These are phyloP conservation scores for Elsinoe fawcettii DNA, from an alignment of 2,329 filamentous ascomycete genomes.

Conservation along the genomic window DNA sequence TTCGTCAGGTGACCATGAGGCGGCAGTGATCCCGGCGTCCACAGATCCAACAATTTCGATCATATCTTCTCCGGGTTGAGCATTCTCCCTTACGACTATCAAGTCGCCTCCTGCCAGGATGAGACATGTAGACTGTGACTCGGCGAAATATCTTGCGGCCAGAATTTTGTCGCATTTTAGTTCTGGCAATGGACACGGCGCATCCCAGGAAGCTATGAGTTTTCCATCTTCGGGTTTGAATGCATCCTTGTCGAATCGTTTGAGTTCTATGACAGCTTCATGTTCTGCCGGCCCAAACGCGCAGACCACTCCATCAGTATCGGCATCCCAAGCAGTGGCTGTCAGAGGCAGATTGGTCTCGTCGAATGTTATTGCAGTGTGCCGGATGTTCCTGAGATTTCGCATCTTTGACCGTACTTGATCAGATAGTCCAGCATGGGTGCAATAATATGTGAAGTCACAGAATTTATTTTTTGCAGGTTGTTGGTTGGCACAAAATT, in stretches of 20 bases:
- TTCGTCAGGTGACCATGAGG: conserved; percentile 90
- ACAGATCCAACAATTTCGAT: conserved; percentile 96
- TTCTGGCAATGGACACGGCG: conserved; percentile 69
- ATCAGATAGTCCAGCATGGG: not conserved
- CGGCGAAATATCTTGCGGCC: conserved; percentile 75
- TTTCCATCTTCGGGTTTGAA: conserved; percentile 35
- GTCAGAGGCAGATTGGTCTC: conserved; percentile 54
- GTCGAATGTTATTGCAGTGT: conserved; percentile 56
- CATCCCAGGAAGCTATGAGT: conserved; percentile 78
- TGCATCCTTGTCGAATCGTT: conserved; percentile 41
- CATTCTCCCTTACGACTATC: conserved; percentile 69
- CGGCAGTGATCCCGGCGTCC: conserved; percentile 81
- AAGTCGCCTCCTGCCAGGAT: conserved; percentile 89
- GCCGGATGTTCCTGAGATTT: conserved; percentile 73
- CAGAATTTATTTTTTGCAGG: not conserved
- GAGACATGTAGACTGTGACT: conserved; percentile 68
- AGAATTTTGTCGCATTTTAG: conserved; percentile 67
- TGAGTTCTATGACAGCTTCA: conserved; percentile 66
- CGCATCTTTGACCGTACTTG: conserved; percentile 55
- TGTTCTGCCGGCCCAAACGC: conserved; percentile 71
- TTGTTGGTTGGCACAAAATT: not conserved
- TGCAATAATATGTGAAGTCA: conserved; percentile 3
- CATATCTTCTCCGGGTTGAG: conserved; percentile 58
- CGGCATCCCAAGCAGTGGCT: conserved; percentile 77
- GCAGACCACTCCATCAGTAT: conserved; percentile 69